Conservation (phyloP, 2,329 filamentous ascomycete species). For the Aureobasidium sp. region DNA sequence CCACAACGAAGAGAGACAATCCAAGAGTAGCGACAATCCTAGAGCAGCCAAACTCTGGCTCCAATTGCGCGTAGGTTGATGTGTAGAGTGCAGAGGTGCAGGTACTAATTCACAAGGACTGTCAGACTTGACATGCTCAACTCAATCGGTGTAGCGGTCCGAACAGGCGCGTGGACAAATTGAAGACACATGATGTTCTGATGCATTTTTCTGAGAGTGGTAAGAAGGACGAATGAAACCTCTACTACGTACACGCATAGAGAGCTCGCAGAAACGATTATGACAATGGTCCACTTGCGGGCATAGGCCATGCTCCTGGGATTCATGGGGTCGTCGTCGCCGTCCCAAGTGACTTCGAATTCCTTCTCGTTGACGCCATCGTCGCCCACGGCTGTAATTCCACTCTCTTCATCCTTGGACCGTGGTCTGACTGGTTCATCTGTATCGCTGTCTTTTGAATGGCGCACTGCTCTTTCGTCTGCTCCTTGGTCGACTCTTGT, state of each 20-base stretch:
- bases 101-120: slow-evolving; percentile 34
- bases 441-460: not conserved
- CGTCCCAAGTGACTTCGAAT: slow-evolving; percentile 69
- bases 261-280: slow-evolving; percentile 64
- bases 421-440: not conserved
- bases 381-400: not conserved
- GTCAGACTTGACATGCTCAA: not conserved
- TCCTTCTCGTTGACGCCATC: slow-evolving; percentile 23
- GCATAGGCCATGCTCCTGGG: slow-evolving; percentile 55
- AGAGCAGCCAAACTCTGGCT: slow-evolving; percentile 62
- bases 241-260: slow-evolving; percentile 52
- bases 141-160: not conserved
- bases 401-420: slow-evolving; percentile 9
- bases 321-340: slow-evolving; percentile 62
- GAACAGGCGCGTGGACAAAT: too few species aligned
- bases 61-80: slow-evolving; percentile 68
- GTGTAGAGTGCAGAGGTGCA: slow-evolving; percentile 83
- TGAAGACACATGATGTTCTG: not conserved
- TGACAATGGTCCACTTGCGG: slow-evolving; percentile 73
- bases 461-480: not conserved
- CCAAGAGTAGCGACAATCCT: slow-evolving; percentile 69
- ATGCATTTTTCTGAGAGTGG: not conserved
- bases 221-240: not conserved
- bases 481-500: not conserved
- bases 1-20: slow-evolving; percentile 73